Base-by-base conservation (phyloP, 164 flowering plant species). In the Saururus chinensis region DNA sequence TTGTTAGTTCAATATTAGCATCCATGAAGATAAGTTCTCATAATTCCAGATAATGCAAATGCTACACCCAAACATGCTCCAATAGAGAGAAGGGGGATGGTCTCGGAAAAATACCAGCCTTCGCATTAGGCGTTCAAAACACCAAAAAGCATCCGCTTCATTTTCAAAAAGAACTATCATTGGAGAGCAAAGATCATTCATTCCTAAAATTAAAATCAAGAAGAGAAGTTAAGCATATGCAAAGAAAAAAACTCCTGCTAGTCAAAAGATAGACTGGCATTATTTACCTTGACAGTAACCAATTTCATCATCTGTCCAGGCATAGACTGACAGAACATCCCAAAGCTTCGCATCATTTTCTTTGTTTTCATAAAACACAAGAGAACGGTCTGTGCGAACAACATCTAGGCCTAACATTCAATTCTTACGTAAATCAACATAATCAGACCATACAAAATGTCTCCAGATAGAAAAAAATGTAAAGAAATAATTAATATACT, bases 121-220 rank as follows among this genome's bases (percentile, higher is more conserved):
- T 64, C 88, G 89, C 98, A 92, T 92, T 56, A 88, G 76, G 57
- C 77, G 91, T 75, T 87, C 86, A 76, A 87, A 89, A 75, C 98
- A 92, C 98, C 98, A 92, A 74, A 81, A 92, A 21, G 95, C 89
- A 81, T 92, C 98, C 4, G 93, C 98, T 78, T 92, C 96, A 69
- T 92, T 67, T 63, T 87, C 95, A 40, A 89, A 60, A 72, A 92
- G 92, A 62, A 92, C 74, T 57, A 84, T 71, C 82, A 89, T 83
- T 26, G 98, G 93, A 55, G 96, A 92, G 81, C 96, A 89, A 37
- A 92, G 84, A 70, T 92, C 98, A 74, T 77, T 89, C 96, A 92
- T 92, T 68, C 98, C 98, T 92, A 83, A 24, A 55, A 55, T 21
- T 8, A 55, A 55, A 24, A 11, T 21, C n/a, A 55, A 22, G 20